Conservation (phyloP, 805 yeast genomes). For the Hermanozyma aechmeae region DNA sequence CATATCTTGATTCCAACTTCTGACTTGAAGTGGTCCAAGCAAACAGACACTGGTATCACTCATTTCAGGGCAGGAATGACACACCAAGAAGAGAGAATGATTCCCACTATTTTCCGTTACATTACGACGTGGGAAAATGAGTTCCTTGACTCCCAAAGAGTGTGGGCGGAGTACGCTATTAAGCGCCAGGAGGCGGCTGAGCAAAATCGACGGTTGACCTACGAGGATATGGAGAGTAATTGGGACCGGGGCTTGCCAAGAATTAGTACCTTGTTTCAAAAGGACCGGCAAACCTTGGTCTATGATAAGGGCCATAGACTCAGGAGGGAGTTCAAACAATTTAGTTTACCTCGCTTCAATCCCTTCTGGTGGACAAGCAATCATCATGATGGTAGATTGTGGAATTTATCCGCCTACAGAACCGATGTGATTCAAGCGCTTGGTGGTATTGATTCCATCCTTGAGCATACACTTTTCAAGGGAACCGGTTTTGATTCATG, state of each 20-base stretch:
- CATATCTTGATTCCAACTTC: conserved; percentile 92
- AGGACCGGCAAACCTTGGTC: conserved; percentile 88
- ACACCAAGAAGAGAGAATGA: conserved; percentile 66
- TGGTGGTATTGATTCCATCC: conserved; percentile 93
- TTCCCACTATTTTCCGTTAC: conserved; percentile 91
- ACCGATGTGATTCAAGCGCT: conserved; percentile 95
- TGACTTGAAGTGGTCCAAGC: conserved; percentile 84
- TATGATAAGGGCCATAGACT: conserved; percentile 90
- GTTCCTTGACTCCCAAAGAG: conserved; percentile 86
- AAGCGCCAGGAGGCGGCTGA: conserved; percentile 81
- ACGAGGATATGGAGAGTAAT: conserved; percentile 86
- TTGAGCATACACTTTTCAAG: conserved; percentile 89
- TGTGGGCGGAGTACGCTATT: conserved; percentile 95
- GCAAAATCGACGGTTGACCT: conserved; percentile 76
- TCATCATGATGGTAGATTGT: conserved; percentile 90
- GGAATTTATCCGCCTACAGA: conserved; percentile 89
- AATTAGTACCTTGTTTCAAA: conserved; percentile 89
- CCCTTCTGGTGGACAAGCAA: conserved; percentile 97
- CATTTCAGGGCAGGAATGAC: conserved; percentile 93
- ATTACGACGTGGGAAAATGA: conserved; percentile 96
- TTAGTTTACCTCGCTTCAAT: conserved; percentile 58
- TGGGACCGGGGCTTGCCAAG: conserved; percentile 98
- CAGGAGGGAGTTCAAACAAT: conserved; percentile 71
- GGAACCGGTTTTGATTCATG: conserved; percentile 97
- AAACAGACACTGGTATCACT: conserved; percentile 89